Base-by-base conservation (phyloP, 805 yeast species). In the Lipomyces lipofer region DNA sequence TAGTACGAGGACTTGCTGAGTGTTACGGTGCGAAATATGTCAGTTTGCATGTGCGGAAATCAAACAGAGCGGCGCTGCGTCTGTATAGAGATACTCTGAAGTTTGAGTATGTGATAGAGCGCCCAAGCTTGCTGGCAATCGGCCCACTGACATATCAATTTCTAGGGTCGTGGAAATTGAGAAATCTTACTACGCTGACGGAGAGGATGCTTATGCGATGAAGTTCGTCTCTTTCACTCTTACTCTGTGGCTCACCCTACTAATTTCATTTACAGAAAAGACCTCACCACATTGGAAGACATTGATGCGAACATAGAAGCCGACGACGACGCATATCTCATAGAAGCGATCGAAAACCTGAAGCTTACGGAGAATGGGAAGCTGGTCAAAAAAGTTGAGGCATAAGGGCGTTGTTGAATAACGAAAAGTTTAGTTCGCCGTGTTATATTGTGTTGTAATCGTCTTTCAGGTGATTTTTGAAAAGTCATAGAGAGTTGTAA, bases 131-230 rank as follows among this genome's bases (percentile, higher is more conserved):
- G 10, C 21, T 2, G 13, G n/a, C 19, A 5, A 21, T 24, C n/a
- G 12, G 17, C 6, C 9, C 19, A 43, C 50, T 47, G 33, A 44
- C 54, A n/a, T 32, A 9, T 15, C 2, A 22, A 8, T 22, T 43
- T 47, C 1, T 35, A 60, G 64, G n/a, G 94, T 88, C 40, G 76
- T 86, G 53, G 81, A 84, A 39, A 83, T 94, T 54, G 97, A 90
- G 65, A 85, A 81, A 60, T 79, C 86, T n/a, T 94, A 94, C 70
- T 94, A 94, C 66, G 97, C 91, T 49, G 97, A 94, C 71, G 96
- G 95, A 29, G 99, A 94, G 72, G 97, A 94, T 72, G 99, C 99
- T 13, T 92, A 91, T 70, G 86, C 94, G 38, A 94, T 94, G 99
- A 83, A 82, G 67, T 87, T 87, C 67, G 77, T 75, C 3, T 8